Base-by-base conservation (phyloP, 108 stramenopile genomes). In the Phaeodactylum tricornutum region DNA sequence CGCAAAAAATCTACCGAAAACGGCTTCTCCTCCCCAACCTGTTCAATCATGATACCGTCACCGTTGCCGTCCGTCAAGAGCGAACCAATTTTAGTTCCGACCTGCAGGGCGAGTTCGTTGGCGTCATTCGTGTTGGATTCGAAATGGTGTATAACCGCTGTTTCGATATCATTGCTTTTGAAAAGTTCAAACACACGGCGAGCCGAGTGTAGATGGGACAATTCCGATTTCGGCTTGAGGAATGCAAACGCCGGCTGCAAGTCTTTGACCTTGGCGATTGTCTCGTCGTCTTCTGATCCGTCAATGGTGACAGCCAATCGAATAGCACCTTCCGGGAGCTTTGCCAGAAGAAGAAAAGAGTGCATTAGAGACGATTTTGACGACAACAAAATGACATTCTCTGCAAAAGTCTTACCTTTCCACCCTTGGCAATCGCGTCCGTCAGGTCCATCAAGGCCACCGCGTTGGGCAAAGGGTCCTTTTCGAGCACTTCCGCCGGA, bases 111-210 rank as follows among this genome's bases (percentile, higher is more conserved):
- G 25, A 96, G 70, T 21, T 93, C 91, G 62, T 83, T 71, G 22
- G 86, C 71, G 40, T 94, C 87, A 23, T 67, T 59, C 11, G 61
- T 62, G 14, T 68, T 55, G 39, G 86, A 72, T 26, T 48, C 53
- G 62, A 84, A 84, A 56, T 91, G 91, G 57, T 94, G 93, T 50
- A 96, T 88, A 2, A 93, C 91, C 24, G 90, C 50, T 9, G 74
- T 55, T 4, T 69, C 56, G 41, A 75, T 86, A 30, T 81, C 77
- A 38, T 81, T 69, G 4, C 67, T 51, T 51, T 89, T 87, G 55
- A 96, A 77, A 54, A 87, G 57, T 55, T 92, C 87, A 49, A 96
- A 92, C 6, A 95, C 66, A 24, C 96, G 85, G 27, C 96, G 84
- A 38, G 87, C 64, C 2, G 93, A 81, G 57, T 96, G 96, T 39